These are phyloP conservation scores for Yamadazyma blattariae DNA, from an alignment of 1,139 yeast genomes.

Conservation along the genomic window DNA sequence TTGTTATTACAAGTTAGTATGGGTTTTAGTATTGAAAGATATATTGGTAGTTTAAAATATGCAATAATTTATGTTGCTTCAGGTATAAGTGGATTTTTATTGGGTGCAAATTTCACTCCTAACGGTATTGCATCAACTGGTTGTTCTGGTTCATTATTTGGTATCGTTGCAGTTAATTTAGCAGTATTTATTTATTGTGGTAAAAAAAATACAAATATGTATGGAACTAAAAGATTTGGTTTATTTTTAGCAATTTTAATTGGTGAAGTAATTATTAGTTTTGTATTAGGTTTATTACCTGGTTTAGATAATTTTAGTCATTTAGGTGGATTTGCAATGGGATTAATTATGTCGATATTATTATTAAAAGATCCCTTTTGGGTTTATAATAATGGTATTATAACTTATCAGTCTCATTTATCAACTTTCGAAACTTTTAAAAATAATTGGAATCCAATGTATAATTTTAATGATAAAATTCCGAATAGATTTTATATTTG, in stretches of 20 bases:
- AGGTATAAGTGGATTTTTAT: conserved; percentile 66
- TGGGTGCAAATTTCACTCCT: conserved; percentile 74
- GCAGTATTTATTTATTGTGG: conserved; percentile 58
- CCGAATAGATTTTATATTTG: conserved; percentile 41
- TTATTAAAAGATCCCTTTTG: conserved; percentile 61
- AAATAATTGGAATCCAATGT: conserved; percentile 43
- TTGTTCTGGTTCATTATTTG: conserved; percentile 74
- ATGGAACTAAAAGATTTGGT: conserved; percentile 41
- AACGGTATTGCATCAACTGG: conserved; percentile 70
- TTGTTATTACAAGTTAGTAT: conserved; percentile 57
- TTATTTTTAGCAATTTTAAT: conserved; percentile 48
- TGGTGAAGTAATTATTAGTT: conserved; percentile 56
- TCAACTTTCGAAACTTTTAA: conserved; percentile 40
- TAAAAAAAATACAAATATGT: conserved; percentile 41
- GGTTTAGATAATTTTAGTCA: conserved; percentile 78
- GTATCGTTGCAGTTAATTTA: conserved; percentile 63
- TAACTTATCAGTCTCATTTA: conserved; percentile 34
- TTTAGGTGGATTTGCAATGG: conserved; percentile 73
- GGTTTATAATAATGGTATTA: conserved; percentile 41
- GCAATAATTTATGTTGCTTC: conserved; percentile 56
- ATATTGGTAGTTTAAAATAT: conserved; percentile 56
- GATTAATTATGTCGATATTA: conserved; percentile 50
- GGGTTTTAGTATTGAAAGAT: conserved; percentile 62
- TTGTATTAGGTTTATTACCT: conserved; percentile 67
- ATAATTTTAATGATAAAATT: conserved; percentile 34